Base-by-base conservation (phyloP, 1,284 basidiomycete genomes). In the Sporisorium scitamineum region DNA sequence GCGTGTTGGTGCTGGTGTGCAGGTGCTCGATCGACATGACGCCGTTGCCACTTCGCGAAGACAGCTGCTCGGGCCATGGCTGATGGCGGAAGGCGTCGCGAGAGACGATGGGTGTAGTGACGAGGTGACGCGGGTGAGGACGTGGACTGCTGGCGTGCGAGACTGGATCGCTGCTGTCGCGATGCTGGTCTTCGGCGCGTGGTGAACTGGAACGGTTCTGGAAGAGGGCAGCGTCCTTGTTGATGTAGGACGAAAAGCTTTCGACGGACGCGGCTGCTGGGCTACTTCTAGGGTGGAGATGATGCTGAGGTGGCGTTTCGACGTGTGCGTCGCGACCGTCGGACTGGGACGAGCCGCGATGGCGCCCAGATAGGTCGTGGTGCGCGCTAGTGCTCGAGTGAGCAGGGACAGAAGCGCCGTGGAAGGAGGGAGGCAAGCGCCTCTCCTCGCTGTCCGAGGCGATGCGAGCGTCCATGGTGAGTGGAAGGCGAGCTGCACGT, bases 181-280 rank as follows among this genome's bases (percentile, higher is more conserved):
- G 67, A 37, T 51, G 59, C 66, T 69, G 66, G 20, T 75, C 72
- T 52, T 72, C 65, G n/a, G 51, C 61, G 16, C 75, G 70, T 44
- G 75, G 75, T 32, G 75, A 77, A 67, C 75, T 77, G 51, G 75
- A 77, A 7, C 75, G 70, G 20, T 70, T 62, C 39, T 77, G 70
- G 31, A 74, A 62, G 52, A 70, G 57, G 0, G 64, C 24, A 22
- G 75, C 75, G 67, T 77, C 75, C 50, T 74, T 77, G 70, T 77
- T 66, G 67, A 77, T 73, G 53, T 77, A 77, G 34, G 75, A 77
- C 22, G 75, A 77, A 58, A 77, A 77, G 67, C 75, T 77, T 41
- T 77, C 75, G 16, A 73, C 71, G 6, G 75, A 77, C 44, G 70
- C 75, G 54, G 70, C 71, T 16, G 75, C 61, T 39, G 75, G 75